phyloP scores from a whole-genome alignment of 202 grass and related monocot species.

The Elaeis oleifera region DNA sequence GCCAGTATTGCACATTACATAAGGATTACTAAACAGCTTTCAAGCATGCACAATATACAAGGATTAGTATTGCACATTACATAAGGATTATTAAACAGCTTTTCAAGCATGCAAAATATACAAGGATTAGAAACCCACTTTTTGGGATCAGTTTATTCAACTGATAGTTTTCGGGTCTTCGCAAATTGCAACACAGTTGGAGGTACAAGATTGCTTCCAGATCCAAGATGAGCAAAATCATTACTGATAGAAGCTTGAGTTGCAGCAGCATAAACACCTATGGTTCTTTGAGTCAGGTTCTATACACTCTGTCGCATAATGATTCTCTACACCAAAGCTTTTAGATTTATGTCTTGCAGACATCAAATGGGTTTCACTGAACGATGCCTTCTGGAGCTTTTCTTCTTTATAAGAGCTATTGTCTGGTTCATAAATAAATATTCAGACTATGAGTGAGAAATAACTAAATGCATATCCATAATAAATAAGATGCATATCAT shows the following conservation, averaged over 20 bases:
- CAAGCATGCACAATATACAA: too few relatives aligned
- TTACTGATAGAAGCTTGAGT: neutral
- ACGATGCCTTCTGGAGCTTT: too few relatives aligned
- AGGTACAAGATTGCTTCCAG: constrained; percentile 33
- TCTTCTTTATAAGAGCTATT: too few relatives aligned
- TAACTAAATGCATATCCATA: neutral
- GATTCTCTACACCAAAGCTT: constrained; percentile 11
- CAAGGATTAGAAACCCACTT: constrained; percentile 30
- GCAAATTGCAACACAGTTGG: constrained; percentile 61
- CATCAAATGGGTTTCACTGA: too few relatives aligned
- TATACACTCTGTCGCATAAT: constrained; percentile 1
- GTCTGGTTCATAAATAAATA: too few relatives aligned
- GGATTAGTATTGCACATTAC: too few relatives aligned
- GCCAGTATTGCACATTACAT: too few relatives aligned
- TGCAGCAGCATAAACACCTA: constrained; percentile 17
- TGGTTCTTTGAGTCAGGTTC: neutral
- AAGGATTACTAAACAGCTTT: too few relatives aligned
- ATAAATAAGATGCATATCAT: neutral
- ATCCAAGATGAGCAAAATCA: neutral
- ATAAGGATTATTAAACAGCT: too few relatives aligned
- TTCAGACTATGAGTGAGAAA: too few relatives aligned
- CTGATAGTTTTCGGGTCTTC: constrained; percentile 52
- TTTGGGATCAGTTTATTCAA: constrained; percentile 53
- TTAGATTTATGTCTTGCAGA: constrained; percentile 1
- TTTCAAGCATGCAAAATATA: too few relatives aligned